These are phyloP conservation scores for Lumnitzera racemosa DNA, from an alignment of 345 rosid genomes.

Conservation along the genomic window DNA sequence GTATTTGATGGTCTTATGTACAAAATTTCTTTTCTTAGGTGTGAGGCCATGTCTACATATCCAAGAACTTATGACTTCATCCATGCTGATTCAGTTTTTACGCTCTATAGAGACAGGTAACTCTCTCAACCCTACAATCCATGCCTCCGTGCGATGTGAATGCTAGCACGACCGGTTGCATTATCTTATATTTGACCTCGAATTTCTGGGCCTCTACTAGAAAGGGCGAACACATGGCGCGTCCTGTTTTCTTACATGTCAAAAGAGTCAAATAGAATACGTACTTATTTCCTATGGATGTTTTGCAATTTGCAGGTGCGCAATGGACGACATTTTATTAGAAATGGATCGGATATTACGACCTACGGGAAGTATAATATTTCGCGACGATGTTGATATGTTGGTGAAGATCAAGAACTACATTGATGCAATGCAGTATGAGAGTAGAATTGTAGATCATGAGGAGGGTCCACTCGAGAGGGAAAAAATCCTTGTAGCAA, in stretches of 20 bases:
- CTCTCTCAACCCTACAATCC: background rate
- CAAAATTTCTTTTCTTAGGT: constrained; percentile 8
- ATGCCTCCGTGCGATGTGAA: too few relatives aligned
- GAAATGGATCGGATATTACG: constrained; percentile 48
- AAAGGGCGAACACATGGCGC: too few relatives aligned
- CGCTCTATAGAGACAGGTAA: constrained; percentile 17
- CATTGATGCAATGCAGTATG: constrained; percentile 32
- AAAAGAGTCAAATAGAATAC: too few relatives aligned
- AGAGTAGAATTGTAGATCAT: constrained; percentile 35
- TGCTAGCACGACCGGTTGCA: too few relatives aligned
- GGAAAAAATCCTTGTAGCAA: constrained; percentile 33
- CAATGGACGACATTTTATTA: constrained; percentile 27
- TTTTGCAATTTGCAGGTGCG: constrained; percentile 27
- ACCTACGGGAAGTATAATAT: constrained; percentile 36
- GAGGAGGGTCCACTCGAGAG: constrained; percentile 43
- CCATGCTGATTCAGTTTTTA: constrained; percentile 14
- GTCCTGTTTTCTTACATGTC: too few relatives aligned
- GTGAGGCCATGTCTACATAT: constrained; percentile 19
- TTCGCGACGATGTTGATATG: constrained; percentile 38
- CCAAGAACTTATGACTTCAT: constrained; percentile 19
- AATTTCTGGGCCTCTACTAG: too few relatives aligned
- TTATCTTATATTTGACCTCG: too few relatives aligned
- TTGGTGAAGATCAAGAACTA: constrained; percentile 26
- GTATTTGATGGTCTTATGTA: background rate
- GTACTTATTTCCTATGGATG: background rate